These are phyloP conservation scores for Scheffersomyces parashehatae DNA, from an alignment of 1,139 yeast species.

Conservation along the genomic window DNA sequence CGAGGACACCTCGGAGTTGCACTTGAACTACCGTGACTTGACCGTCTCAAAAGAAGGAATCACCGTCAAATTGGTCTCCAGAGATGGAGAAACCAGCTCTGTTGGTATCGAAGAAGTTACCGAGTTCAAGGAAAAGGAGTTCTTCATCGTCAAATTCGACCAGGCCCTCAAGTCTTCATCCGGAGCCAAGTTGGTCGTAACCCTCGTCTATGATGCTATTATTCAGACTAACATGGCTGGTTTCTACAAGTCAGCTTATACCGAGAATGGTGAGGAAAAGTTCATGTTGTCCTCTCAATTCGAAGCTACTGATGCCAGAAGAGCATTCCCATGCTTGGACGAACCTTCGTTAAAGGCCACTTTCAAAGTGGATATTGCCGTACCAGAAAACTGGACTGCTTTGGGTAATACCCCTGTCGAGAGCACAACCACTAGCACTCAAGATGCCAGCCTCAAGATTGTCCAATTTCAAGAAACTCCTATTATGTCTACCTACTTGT, in stretches of 20 bases:
- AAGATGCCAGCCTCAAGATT: constrained; percentile 6
- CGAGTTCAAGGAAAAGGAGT: constrained; percentile 28
- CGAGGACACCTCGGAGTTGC: constrained; percentile 34
- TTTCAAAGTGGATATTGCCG: constrained; percentile 32
- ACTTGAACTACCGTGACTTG: constrained; percentile 46
- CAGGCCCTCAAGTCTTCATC: constrained; percentile 4
- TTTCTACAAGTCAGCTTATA: constrained; percentile 75
- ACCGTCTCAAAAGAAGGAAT: constrained; percentile 12
- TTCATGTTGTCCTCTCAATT: constrained; percentile 82
- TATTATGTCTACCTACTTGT: constrained; percentile 70
- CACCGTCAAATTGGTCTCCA: constrained; percentile 5
- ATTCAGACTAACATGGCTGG: constrained; percentile 79
- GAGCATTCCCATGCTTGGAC: constrained; percentile 90
- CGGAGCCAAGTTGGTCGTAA: constrained; percentile 21
- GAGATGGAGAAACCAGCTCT: not conserved
- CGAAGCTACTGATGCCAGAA: constrained; percentile 87
- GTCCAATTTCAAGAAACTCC: constrained; percentile 61
- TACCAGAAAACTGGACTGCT: constrained; percentile 14
- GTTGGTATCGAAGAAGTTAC: constrained; percentile 17
- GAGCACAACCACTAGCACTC: constrained; percentile 1
- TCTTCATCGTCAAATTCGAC: constrained; percentile 24
- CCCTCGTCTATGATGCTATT: constrained; percentile 45
- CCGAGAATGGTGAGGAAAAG: constrained; percentile 59
- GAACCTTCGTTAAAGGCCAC: constrained; percentile 85
- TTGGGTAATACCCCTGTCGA: constrained; percentile 18